Conservation (phyloP, 108 stramenopile genomes). For the Skeletonema menzelii region DNA sequence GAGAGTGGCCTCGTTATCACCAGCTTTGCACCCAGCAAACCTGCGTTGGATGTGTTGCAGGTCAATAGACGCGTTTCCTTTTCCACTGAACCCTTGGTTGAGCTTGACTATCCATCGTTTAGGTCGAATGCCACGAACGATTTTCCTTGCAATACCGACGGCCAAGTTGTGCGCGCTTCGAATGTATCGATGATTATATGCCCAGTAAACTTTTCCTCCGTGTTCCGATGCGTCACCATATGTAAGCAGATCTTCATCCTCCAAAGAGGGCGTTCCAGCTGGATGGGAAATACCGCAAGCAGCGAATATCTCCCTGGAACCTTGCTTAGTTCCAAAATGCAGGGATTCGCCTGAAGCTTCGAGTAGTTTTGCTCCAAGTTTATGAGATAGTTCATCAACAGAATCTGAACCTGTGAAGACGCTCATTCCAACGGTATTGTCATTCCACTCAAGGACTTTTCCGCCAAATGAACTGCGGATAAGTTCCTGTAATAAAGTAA, state of each 20-base stretch:
- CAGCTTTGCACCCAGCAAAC: not conserved
- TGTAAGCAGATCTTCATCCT: constrained; percentile 31
- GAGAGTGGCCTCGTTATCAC: not conserved
- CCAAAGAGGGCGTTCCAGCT: constrained; percentile 22
- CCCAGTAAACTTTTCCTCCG: constrained; percentile 20
- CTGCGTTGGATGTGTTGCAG: constrained; percentile 12
- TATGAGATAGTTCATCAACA: constrained; percentile 16
- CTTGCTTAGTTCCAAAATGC: constrained; percentile 40
- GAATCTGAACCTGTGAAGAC: constrained; percentile 30
- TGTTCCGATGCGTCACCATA: constrained; percentile 1
- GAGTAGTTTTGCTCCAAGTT: constrained; percentile 21
- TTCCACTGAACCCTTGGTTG: constrained; percentile 43
- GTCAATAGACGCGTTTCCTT: constrained; percentile 34
- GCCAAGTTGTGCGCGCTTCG: constrained; percentile 15
- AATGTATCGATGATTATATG: constrained; percentile 26
- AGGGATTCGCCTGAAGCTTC: constrained; percentile 31
- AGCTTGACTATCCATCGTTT: constrained; percentile 36
- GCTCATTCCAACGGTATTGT: constrained; percentile 14
- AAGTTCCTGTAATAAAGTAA: constrained; percentile 10
- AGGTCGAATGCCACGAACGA: constrained; percentile 14
- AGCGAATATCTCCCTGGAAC: constrained; percentile 31
- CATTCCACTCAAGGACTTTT: not conserved
- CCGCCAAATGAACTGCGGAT: constrained; percentile 9
- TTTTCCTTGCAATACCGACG: constrained; percentile 30
- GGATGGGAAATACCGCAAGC: constrained; percentile 23